Evolutionary conservation across 208 protist species (phyloP), one percentile per base, ranked within the genome.

Genomic region (Lotmaria passim): DNA sequence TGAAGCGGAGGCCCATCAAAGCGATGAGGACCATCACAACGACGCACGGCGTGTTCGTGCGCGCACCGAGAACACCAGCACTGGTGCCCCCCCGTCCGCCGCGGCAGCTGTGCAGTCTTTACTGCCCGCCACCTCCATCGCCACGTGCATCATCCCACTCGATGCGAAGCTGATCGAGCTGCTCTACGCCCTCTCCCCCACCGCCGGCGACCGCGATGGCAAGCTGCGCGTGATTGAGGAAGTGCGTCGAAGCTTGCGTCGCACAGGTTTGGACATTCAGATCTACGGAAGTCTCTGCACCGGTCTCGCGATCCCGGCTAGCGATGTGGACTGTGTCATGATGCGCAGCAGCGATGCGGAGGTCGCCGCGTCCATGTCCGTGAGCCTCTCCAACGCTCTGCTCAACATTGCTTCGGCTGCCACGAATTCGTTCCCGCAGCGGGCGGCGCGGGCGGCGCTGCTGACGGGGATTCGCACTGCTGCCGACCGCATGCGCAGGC

Each of bases 291-390:
- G 91, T 55, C 69, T 89, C 50, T 60, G 63, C 52, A 96, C 91
- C 0, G 91, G 91, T 5, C 56, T 94, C 0, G 58, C 78, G 8
- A 92, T 87, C 48, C 87, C 89, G 11, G 78, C 69, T n/a, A 96
- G 91, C 66, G 91, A 96, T 55, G 73, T 96, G 21, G 91, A 96
- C 75, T 91, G 85, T 58, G 82, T 90, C 31, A 81, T 91, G 24
- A 39, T 81, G 31, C 62, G 79, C 21, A 65, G 71, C 33, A 57
- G 48, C 23, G 33, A 76, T 50, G 8, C 34, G 1, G 7, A 47
- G 0, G 44, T 51, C 41, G 26, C 71, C 1, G 26, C 52, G 21
- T n/a, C 28, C 41, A 69, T 79, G 51, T 47, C 63, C 24, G 26
- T 23, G 24, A 46, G 15, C 11, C 43, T 83, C 10, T 44, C 43